Evolutionary conservation across 345 rosid species (phyloP), one percentile per base, ranked within the genome.

Genomic region (Cochlearia excelsa): DNA sequence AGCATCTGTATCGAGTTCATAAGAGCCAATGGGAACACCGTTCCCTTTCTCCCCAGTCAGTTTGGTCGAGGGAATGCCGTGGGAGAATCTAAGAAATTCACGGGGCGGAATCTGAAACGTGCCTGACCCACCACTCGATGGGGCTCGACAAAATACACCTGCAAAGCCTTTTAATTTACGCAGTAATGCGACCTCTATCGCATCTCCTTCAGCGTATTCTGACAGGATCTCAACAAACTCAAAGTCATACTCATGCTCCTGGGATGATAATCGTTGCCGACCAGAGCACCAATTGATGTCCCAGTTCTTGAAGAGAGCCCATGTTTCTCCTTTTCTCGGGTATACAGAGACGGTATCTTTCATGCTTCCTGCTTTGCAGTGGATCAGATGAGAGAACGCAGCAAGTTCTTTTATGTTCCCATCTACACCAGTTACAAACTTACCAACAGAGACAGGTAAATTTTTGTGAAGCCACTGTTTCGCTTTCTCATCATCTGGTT

Each of bases 261-360:
- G 23, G 23, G 23, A 16, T 16, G 23, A 16, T 16, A 16, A 16
- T 16, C 40, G 40, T 30, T 30, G 68, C 26, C 59, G 29, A 30
- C 37, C 70, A 47, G 74, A 66, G 46, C 67, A 70, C 97, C 87
- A 81, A n/a, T 69, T 67, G 7, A 79, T 57, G 72, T 74, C 73
- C 92, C 99, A 93, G 74, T 82, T 67, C 79, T 79, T 93, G 75
- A 86, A 85, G 57, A 93, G 74, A 54, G 86, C 95, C 95, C 99
- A 89, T 30, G 65, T 81, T 71, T 85, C 90, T 47, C 97, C 94
- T 39, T 48, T 66, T 68, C 69, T 74, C 27, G 99, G 97, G 68
- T 75, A 74, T 65, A 93, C 78, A 58, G 46, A 65, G 67, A 59
- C 64, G 3, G 68, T 31, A 44, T 59, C 63, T 48, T 71, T 66